Conservation (phyloP, 176 grass and related monocot species). For the Oryza longistaminata region DNA sequence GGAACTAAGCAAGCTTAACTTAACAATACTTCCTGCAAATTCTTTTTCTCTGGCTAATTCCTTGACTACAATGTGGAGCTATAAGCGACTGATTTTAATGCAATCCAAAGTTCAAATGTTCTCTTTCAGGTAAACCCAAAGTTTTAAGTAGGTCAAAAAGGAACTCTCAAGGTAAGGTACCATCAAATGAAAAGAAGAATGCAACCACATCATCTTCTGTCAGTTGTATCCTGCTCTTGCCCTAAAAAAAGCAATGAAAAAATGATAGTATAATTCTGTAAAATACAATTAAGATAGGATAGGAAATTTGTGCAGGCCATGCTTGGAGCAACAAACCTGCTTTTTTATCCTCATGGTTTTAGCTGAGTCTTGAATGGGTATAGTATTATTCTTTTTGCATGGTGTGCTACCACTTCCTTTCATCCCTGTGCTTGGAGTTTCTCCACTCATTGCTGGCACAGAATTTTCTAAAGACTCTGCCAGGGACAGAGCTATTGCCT, state of each 20-base stretch:
- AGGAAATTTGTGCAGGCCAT: background rate
- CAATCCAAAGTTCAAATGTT: background rate
- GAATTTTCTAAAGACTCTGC: constrained; percentile 38
- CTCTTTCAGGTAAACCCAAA: background rate
- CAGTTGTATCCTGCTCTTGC: constrained; percentile 78
- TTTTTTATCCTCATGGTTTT: constrained; percentile 59
- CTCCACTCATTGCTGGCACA: background rate
- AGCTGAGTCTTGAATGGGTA: constrained; percentile 30
- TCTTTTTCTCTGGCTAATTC: background rate
- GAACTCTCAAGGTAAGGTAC: constrained; percentile 35
- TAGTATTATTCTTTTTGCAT: constrained; percentile 34
- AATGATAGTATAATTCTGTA: background rate
- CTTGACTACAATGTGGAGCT: background rate
- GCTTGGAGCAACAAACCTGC: constrained; percentile 38
- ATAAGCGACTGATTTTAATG: background rate
- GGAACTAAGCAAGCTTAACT: background rate
- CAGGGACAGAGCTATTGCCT: constrained; percentile 90
- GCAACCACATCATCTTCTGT: constrained; percentile 84
- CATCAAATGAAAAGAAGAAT: constrained; percentile 95
- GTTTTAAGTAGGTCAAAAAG: background rate
- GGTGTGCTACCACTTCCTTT: constrained; percentile 37
- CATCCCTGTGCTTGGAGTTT: constrained; percentile 17
- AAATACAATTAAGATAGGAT: constrained; percentile 5
- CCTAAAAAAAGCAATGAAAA: constrained; percentile 48
- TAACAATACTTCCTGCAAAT: background rate